Percentiles rank a stretch among this genome's conserved stretches.
Conservation (phyloP, 202 grass and related monocot species). For the Hordeum pubiflorum region DNA sequence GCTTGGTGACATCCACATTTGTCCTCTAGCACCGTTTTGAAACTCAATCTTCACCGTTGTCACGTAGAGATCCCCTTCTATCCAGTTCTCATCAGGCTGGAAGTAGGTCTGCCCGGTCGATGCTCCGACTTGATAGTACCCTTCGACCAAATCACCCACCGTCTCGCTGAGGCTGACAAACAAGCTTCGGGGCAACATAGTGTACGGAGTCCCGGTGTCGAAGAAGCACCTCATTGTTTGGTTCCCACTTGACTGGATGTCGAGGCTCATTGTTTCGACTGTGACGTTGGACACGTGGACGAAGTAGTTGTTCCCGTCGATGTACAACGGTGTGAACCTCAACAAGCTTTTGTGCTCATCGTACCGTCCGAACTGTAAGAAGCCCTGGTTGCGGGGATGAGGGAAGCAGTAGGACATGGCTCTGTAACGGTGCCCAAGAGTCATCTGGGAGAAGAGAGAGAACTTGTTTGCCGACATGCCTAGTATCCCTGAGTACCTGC, state of each 20-base stretch:
- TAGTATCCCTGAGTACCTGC: background rate
- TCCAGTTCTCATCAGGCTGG: background rate
- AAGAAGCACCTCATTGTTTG: background rate
- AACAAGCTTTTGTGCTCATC: background rate
- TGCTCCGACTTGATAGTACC: background rate
- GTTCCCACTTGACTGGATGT: background rate
- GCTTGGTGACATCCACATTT: too few relatives aligned
- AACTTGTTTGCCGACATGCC: background rate
- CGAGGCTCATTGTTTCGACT: background rate
- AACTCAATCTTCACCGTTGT: background rate
- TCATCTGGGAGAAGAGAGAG: slow-evolving; percentile 2
- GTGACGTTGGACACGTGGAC: background rate
- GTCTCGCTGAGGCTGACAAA: background rate
- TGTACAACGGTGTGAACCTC: background rate
- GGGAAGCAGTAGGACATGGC: slow-evolving; percentile 1
- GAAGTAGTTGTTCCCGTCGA: background rate
- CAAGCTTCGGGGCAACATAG: background rate
- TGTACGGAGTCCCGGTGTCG: background rate
- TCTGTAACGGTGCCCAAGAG: background rate
- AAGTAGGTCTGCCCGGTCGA: background rate
- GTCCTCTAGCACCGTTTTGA: background rate
- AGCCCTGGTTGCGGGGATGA: background rate
- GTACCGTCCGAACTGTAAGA: background rate
- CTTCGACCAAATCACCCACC: background rate
- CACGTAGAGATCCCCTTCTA: background rate